Evolutionary conservation across 2,329 filamentous ascomycete species (phyloP).

Genomic region (Elsinoe arachidis): DNA sequence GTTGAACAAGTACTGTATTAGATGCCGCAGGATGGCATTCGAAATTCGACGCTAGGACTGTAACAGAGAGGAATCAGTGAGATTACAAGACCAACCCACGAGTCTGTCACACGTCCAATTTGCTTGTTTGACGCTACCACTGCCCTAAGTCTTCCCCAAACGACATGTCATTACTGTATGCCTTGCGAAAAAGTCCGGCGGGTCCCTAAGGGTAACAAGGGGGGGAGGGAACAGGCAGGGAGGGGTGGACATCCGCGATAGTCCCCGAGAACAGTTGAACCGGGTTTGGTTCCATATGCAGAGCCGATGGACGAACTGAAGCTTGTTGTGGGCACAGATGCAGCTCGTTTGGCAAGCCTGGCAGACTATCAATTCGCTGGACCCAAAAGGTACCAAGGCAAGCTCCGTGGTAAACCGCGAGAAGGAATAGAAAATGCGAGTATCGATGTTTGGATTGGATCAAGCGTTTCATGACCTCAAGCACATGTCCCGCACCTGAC

Average conservation of each 20-base stretch:
- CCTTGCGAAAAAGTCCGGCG: conserved; percentile 6
- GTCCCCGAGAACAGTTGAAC: conserved; percentile 5
- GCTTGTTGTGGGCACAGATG: background rate
- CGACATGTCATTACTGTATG: background rate
- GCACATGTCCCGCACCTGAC: conserved; percentile 8
- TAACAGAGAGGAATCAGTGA: background rate
- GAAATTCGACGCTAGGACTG: background rate
- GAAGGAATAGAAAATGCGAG: background rate
- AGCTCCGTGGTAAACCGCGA: background rate
- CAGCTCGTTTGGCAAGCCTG: background rate
- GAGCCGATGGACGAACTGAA: conserved; percentile 5
- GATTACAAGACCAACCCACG: background rate
- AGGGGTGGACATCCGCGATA: background rate
- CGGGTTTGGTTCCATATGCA: background rate
- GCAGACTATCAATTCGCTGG: background rate
- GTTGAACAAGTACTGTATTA: conserved; percentile 2
- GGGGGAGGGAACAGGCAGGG: background rate
- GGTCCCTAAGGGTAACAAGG: conserved; percentile 1
- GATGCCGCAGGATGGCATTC: conserved; percentile 3
- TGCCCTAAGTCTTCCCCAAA: background rate
- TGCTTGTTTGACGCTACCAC: conserved; percentile 10
- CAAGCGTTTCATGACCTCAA: background rate
- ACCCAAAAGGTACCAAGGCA: background rate
- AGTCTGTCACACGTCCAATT: conserved; percentile 11
- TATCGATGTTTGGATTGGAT: background rate